Base-by-base conservation (phyloP, 345 rosid genomes). In the Excoecaria cochinchinensis region DNA sequence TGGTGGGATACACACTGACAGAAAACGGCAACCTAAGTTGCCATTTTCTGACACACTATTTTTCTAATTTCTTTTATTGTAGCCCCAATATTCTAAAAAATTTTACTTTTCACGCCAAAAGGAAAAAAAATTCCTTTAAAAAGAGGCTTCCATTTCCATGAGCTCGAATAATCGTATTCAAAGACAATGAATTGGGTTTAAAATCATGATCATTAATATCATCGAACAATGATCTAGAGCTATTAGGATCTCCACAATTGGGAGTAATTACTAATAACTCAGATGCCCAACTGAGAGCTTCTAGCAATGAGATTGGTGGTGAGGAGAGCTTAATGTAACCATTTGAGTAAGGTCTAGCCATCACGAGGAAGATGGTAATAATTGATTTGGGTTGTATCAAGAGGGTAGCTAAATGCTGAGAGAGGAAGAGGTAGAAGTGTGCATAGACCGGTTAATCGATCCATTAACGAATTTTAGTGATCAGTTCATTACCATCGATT, bases 81-180 rank as follows among this genome's bases (percentile, higher is more conserved):
- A n/a, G n/a, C n/a, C n/a, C n/a, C n/a, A n/a, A n/a, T n/a, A n/a
- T n/a, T n/a, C n/a, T n/a, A n/a, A n/a, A n/a, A n/a, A n/a, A n/a
- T n/a, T n/a, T n/a, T n/a, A n/a, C n/a, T n/a, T n/a, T n/a, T n/a
- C n/a, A n/a, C n/a, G n/a, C n/a, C n/a, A n/a, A n/a, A n/a, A n/a
- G n/a, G n/a, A n/a, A n/a, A n/a, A n/a, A n/a, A n/a, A n/a, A n/a
- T n/a, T n/a, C n/a, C n/a, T n/a, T n/a, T 31, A 31, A 47, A 59
- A 69, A 67, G 6, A 72, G 78, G 38, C 87, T 89, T 5, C 40
- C 65, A 56, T 72, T 74, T 17, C 84, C 85, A 73, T 76, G 82
- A 31, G 89, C 87, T 39, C 87, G 83, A 75, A 87, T 73, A 85
- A 85, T 85, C 47, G 84, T 82, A 55, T 85, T 87, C 83, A 85